phyloP scores from a whole-genome alignment of 2,329 filamentous ascomycete species.

The Phialocephala subalpina region DNA sequence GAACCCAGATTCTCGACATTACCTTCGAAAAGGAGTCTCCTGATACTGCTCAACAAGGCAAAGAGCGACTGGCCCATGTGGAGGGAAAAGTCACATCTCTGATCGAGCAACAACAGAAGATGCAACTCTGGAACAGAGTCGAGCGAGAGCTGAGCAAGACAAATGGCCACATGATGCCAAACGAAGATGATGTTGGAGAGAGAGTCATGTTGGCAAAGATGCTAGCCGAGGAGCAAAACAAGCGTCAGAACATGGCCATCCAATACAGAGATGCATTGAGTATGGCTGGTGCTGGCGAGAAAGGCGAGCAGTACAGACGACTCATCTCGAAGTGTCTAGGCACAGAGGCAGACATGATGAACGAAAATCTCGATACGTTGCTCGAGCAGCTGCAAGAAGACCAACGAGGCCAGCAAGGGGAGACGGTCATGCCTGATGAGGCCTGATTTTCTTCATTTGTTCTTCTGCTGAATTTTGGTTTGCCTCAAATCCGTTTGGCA shows the following conservation, averaged over 20 bases:
- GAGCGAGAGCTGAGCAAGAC: constrained; percentile 55
- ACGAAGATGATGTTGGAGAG: constrained; percentile 58
- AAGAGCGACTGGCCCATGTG: constrained; percentile 34
- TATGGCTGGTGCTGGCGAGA: constrained; percentile 74
- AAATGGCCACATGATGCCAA: constrained; percentile 55
- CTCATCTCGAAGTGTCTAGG: constrained; percentile 34
- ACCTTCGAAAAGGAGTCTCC: constrained; percentile 40
- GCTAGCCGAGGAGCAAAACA: constrained; percentile 62
- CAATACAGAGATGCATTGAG: constrained; percentile 75
- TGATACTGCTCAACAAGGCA: constrained; percentile 28
- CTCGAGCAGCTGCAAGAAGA: constrained; percentile 39
- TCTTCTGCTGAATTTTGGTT: not conserved
- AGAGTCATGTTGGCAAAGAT: constrained; percentile 65
- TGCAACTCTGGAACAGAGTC: constrained; percentile 46
- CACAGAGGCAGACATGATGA: constrained; percentile 58
- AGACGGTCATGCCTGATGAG: constrained; percentile 17
- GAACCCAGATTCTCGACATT: constrained; percentile 66
- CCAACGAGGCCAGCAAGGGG: constrained; percentile 19
- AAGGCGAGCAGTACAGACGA: constrained; percentile 74
- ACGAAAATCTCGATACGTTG: constrained; percentile 39
- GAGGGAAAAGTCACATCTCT: constrained; percentile 38
- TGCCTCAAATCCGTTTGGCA: not conserved
- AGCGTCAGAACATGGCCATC: constrained; percentile 61
- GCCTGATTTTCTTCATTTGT: not conserved
- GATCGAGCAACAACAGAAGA: constrained; percentile 57